Evolutionary conservation across 2,329 filamentous ascomycete genomes (phyloP).

Genomic region (Fusarium graminum): DNA sequence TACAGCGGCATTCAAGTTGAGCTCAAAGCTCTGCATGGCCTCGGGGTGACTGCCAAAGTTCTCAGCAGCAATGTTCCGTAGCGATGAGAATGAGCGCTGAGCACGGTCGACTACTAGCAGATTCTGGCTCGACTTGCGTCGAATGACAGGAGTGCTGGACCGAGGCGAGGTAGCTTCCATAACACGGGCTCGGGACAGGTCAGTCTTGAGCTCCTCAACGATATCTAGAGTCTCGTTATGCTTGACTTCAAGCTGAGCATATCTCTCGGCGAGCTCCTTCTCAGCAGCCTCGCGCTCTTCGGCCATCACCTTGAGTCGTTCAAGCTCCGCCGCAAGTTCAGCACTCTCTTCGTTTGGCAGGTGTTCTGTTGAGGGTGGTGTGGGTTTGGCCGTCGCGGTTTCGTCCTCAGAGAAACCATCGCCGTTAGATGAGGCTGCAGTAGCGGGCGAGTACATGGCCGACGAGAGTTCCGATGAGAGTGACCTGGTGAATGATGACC

Average conservation of each 20-base stretch:
- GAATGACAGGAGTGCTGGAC: slow-evolving; percentile 81
- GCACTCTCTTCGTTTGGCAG: slow-evolving; percentile 57
- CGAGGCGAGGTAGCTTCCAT: slow-evolving; percentile 71
- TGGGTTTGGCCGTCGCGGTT: slow-evolving; percentile 61
- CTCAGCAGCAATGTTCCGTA: slow-evolving; percentile 88
- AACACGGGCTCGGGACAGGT: slow-evolving; percentile 81
- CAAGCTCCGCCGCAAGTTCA: slow-evolving; percentile 73
- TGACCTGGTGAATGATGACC: slow-evolving; percentile 82
- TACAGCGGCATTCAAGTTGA: slow-evolving; percentile 92
- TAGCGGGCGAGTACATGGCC: slow-evolving; percentile 80
- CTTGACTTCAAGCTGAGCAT: slow-evolving; percentile 83
- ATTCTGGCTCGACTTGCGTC: slow-evolving; percentile 92
- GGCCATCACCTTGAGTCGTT: slow-evolving; percentile 77
- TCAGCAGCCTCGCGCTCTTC: slow-evolving; percentile 83
- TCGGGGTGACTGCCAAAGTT: slow-evolving; percentile 87
- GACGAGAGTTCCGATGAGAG: slow-evolving; percentile 95
- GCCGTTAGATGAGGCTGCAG: slow-evolving; percentile 72
- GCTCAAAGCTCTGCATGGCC: slow-evolving; percentile 89
- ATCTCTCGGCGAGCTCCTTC: slow-evolving; percentile 78
- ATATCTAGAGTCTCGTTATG: slow-evolving; percentile 86
- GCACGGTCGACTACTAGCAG: slow-evolving; percentile 89
- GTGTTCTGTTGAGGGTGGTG: slow-evolving; percentile 54
- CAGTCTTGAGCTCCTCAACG: slow-evolving; percentile 90
- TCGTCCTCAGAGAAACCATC: slow-evolving; percentile 59
- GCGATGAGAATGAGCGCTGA: slow-evolving; percentile 88